A percentile compares a stretch with the other conserved stretches of the same genome.
These are phyloP conservation scores for Coprinellus micaceus DNA, from an alignment of 768 basidiomycete genomes.

Conservation along the genomic window DNA sequence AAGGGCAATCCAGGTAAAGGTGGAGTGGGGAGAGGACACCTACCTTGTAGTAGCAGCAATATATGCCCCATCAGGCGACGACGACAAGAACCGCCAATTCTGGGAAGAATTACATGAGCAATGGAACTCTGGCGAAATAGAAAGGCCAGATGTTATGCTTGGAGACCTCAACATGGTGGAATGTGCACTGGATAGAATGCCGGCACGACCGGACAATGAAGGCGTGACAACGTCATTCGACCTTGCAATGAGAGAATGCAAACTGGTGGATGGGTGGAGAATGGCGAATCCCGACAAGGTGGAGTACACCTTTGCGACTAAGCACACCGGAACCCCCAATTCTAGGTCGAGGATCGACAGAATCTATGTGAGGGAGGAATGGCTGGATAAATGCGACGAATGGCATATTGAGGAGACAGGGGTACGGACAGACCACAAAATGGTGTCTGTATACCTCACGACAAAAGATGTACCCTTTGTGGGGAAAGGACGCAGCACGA, in stretches of 20 bases:
- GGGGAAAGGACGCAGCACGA: constrained; percentile 27
- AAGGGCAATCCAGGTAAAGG: constrained; percentile 18
- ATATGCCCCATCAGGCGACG: constrained; percentile 31
- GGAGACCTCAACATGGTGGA: constrained; percentile 44
- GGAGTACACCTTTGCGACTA: constrained; percentile 21
- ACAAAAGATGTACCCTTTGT: constrained; percentile 17
- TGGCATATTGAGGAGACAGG: constrained; percentile 20
- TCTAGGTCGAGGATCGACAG: constrained; percentile 26
- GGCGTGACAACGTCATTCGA: background rate
- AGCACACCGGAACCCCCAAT: background rate
- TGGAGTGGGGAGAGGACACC: constrained; percentile 13
- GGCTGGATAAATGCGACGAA: constrained; percentile 12
- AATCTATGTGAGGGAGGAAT: constrained; percentile 21
- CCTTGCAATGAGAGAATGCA: constrained; percentile 8
- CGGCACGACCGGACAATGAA: constrained; percentile 15
- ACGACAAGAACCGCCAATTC: constrained; percentile 24
- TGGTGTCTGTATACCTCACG: constrained; percentile 19
- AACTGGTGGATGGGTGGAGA: constrained; percentile 31
- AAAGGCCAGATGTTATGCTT: constrained; percentile 28
- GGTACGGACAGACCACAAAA: constrained; percentile 23
- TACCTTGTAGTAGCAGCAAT: constrained; percentile 26
- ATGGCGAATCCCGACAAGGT: constrained; percentile 13
- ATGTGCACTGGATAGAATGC: constrained; percentile 27
- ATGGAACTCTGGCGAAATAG: constrained; percentile 5
- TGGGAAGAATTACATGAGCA: constrained; percentile 19